phyloP scores from a whole-genome alignment of 495 filamentous ascomycete species.

The Pseudoneurospora amorphoporcata region DNA sequence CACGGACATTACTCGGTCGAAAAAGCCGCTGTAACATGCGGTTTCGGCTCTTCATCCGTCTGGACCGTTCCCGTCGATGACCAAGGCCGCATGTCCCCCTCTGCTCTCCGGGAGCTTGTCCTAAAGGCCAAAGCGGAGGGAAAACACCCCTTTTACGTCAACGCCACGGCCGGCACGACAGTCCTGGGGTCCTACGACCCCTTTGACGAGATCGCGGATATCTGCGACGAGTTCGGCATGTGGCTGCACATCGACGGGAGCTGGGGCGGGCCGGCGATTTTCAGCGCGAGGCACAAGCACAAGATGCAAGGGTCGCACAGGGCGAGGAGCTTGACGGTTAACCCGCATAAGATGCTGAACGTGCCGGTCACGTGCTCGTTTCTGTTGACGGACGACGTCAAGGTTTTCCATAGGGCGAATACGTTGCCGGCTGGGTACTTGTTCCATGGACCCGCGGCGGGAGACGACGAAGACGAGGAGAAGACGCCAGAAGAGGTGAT shows the following conservation, averaged over 20 bases:
- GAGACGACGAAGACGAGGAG: constrained; percentile 23
- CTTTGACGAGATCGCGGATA: constrained; percentile 54
- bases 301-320: constrained; percentile 60
- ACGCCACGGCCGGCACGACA: constrained; percentile 90
- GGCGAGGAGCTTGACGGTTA: constrained; percentile 73
- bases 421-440: constrained; percentile 81
- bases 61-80: constrained; percentile 64
- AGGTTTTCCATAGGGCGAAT: constrained; percentile 68
- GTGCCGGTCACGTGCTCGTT: constrained; percentile 87
- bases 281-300: constrained; percentile 52
- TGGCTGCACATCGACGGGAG: constrained; percentile 90
- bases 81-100: constrained; percentile 58
- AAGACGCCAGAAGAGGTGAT: background rate
- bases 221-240: constrained; percentile 61
- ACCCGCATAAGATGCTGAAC: constrained; percentile 96
- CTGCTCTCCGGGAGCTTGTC: constrained; percentile 52
- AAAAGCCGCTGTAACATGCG: constrained; percentile 80
- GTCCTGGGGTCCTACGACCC: constrained; percentile 87
- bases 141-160: constrained; percentile 84
- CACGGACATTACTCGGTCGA: constrained; percentile 94
- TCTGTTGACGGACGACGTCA: constrained; percentile 65
- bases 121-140: constrained; percentile 47
- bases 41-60: constrained; percentile 66
- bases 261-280: constrained; percentile 81
- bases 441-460: constrained; percentile 50